Evolutionary conservation across 208 protist species (phyloP), one percentile per base, ranked within the genome.

Genomic region (Leishmania martiniquensis): DNA sequence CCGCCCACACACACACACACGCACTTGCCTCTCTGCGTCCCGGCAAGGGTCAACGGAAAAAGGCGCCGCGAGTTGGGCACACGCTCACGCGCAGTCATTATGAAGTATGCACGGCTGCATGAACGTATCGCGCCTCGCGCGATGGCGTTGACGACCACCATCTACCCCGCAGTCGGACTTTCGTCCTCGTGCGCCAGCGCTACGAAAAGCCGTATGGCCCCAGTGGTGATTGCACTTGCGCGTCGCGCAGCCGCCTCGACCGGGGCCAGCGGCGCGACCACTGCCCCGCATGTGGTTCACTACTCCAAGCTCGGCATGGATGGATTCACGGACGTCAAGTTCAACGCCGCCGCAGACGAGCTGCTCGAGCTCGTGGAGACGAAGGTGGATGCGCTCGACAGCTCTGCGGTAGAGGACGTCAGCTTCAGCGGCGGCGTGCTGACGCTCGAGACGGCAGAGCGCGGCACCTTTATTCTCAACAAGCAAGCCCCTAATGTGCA

Each of bases 401-500:
- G 78, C 29, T 55, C 70, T 1, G 77, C 78, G 29, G 67, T 97
- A 44, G 90, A 95, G 63, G 95, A 98, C 57, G 70, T 96, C 51
- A 88, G 68, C 81, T 82, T 77, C 63, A 83, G 59, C 52, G 85
- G 80, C 49, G 93, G 93, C 39, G 96, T 98, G 76, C 85, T 98
- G 34, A 90, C 83, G 1, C 81, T 98, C 32, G 88, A 93, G 44
- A 93, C 93, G 17, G 62, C 69, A 25, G 80, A 79, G 37, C 69
- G 75, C 3, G 94, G 95, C 20, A 91, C 89, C 3, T 97, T 95
- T 76, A 88, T 98, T n/a, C 66, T 98, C 22, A 98, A 98, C 79
- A 97, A 97, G 80, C 96, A 98, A 84, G 93, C 93, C 12, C 95
- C 96, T 4, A 98, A 95, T 63, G 80, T 95, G 74, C 94, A 98